Conservation (phyloP, 2,329 filamentous ascomycete genomes). For the Thelonectria discophora region DNA sequence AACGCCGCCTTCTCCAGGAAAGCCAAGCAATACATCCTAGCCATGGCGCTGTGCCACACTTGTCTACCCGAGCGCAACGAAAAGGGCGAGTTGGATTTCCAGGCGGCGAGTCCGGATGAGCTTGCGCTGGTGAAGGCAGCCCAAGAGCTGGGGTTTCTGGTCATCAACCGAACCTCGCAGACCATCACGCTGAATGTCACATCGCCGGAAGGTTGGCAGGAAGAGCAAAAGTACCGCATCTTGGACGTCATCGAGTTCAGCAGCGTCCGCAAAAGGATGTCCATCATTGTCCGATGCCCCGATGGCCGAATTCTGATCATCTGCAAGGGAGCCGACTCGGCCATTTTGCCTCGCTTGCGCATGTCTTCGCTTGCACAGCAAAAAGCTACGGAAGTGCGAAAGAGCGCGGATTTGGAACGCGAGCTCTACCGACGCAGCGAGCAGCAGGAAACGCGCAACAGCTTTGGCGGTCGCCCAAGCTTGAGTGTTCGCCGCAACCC, state of each 20-base stretch:
- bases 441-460: constrained; percentile 62
- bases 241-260: constrained; percentile 92
- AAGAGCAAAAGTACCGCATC: constrained; percentile 76
- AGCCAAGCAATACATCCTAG: constrained; percentile 83
- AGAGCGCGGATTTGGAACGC: constrained; percentile 67
- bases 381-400: constrained; percentile 74
- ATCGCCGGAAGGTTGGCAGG: constrained; percentile 48
- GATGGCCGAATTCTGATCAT: constrained; percentile 83
- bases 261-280: constrained; percentile 90
- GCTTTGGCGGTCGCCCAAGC: constrained; percentile 64
- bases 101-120: constrained; percentile 91
- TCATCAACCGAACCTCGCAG: constrained; percentile 77
- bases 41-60: constrained; percentile 88
- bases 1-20: constrained; percentile 80
- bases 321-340: constrained; percentile 90
- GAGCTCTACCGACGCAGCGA: constrained; percentile 65
- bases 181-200: constrained; percentile 66
- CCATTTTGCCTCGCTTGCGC: constrained; percentile 79
- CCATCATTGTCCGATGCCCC: constrained; percentile 85
- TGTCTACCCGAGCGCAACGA: constrained; percentile 80
- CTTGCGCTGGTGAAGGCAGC: constrained; percentile 85
- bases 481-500: constrained; percentile 59
- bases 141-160: constrained; percentile 82
- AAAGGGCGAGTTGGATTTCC: constrained; percentile 78
- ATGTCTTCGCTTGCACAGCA: constrained; percentile 77